Evolutionary conservation across 176 grass and related monocot species (phyloP).

Genomic region (Typha latifolia): DNA sequence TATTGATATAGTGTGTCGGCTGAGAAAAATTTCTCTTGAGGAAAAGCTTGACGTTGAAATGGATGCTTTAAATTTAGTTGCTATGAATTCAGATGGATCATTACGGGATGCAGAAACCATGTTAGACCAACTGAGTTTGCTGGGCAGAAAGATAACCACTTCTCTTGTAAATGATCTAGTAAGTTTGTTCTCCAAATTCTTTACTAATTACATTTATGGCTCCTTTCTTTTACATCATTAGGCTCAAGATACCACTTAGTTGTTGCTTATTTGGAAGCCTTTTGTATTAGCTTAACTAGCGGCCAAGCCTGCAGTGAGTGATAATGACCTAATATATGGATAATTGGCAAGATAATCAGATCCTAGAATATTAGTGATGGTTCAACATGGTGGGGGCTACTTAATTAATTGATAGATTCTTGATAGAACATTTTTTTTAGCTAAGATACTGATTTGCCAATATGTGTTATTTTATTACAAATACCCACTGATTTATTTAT

Average conservation of each 20-base stretch:
- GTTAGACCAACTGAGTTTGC: slow-evolving; percentile 50
- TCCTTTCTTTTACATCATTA: background rate
- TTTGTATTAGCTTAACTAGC: background rate
- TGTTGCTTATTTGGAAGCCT: background rate
- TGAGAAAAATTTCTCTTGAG: slow-evolving; percentile 45
- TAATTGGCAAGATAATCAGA: background rate
- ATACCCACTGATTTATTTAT: background rate
- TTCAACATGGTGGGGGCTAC: too few relatives aligned
- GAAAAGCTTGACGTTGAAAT: slow-evolving; percentile 60
- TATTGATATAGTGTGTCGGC: slow-evolving; percentile 39
- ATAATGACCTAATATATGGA: background rate
- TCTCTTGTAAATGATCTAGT: slow-evolving; percentile 65
- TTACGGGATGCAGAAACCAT: slow-evolving; percentile 62
- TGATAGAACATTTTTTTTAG: too few relatives aligned
- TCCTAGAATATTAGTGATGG: background rate
- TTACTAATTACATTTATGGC: slow-evolving; percentile 2
- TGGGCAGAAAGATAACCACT: slow-evolving; percentile 53
- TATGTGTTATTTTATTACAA: background rate
- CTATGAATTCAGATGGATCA: slow-evolving; percentile 60
- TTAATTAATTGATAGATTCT: too few relatives aligned
- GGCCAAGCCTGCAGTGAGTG: background rate
- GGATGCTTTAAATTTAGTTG: slow-evolving; percentile 57
- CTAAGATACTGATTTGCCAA: too few relatives aligned
- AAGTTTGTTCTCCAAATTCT: slow-evolving; percentile 12
- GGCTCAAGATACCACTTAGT: background rate